Conservation (phyloP, 345 rosid species). For the Pelargonium nanum region DNA sequence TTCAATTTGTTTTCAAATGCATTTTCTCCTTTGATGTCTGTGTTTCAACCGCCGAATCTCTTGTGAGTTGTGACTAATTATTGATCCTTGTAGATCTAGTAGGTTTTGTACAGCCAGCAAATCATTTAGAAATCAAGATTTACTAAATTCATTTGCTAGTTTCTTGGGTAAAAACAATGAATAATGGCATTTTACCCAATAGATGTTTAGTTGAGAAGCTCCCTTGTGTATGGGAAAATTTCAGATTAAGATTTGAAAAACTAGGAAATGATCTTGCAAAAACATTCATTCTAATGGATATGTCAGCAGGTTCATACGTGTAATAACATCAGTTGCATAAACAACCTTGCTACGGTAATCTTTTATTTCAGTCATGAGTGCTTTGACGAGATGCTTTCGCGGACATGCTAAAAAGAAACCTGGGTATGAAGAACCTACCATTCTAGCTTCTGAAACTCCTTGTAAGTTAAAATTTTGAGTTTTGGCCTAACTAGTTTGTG, state of each 20-base stretch:
- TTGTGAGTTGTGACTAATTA: neutral
- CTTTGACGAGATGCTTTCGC: conserved; percentile 44
- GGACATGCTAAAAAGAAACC: conserved; percentile 19
- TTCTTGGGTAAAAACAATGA: too few species aligned
- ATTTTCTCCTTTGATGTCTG: neutral
- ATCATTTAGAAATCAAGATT: neutral
- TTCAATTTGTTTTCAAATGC: too few species aligned
- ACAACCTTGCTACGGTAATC: neutral
- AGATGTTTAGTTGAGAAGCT: neutral
- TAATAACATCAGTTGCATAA: neutral
- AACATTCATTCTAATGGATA: neutral
- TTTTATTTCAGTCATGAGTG: conserved; percentile 22
- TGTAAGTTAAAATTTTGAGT: conserved; percentile 37
- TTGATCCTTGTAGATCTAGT: neutral
- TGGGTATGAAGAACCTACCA: conserved; percentile 38
- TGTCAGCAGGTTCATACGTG: neutral
- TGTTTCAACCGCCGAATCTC: neutral
- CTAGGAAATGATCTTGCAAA: neutral
- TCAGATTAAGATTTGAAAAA: neutral
- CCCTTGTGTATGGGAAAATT: neutral
- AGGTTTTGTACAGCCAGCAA: neutral
- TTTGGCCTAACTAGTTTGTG: neutral
- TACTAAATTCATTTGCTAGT: neutral
- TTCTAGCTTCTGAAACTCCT: conserved; percentile 69
- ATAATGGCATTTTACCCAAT: neutral